Percentiles rank a stretch among this genome's conserved stretches.
Evolutionary conservation across 2,329 filamentous ascomycete species (phyloP).

Genomic region (Geosmithia morbida): DNA sequence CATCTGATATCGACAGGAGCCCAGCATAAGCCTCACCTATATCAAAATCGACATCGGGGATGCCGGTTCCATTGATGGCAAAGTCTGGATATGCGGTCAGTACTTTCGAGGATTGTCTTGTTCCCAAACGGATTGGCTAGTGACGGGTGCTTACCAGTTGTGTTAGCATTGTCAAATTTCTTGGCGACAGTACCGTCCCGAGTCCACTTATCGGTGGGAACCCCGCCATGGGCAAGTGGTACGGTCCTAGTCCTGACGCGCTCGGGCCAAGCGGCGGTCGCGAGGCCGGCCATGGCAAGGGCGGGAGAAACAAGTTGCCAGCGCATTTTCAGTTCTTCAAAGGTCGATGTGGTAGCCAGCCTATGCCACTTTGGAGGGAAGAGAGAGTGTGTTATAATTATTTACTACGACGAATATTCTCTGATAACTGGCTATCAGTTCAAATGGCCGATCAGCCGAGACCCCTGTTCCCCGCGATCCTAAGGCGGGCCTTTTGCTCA

Average conservation of each 20-base stretch:
- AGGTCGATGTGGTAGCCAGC: not conserved
- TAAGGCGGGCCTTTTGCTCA: not conserved
- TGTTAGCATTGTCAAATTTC: not conserved
- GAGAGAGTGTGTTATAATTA: not conserved
- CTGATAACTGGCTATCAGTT: not conserved
- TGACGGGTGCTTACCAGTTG: not conserved
- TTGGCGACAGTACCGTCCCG: not conserved
- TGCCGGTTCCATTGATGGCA: slow-evolving; percentile 39
- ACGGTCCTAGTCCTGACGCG: not conserved
- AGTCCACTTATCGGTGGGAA: not conserved
- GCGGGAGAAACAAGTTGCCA: not conserved
- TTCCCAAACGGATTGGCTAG: not conserved
- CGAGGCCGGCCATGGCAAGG: not conserved
- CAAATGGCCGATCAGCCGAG: not conserved
- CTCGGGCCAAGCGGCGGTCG: not conserved
- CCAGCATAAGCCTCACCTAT: slow-evolving; percentile 53
- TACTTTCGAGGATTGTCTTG: not conserved
- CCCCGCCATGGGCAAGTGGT: not conserved
- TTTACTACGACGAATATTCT: not conserved
- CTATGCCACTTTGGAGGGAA: not conserved
- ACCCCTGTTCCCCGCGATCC: not conserved
- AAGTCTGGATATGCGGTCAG: not conserved
- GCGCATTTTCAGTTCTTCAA: not conserved
- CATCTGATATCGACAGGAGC: slow-evolving; percentile 33
- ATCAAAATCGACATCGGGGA: slow-evolving; percentile 59